Conservation (phyloP, 257 asterid species). For the Solanum bulbocastanum region DNA sequence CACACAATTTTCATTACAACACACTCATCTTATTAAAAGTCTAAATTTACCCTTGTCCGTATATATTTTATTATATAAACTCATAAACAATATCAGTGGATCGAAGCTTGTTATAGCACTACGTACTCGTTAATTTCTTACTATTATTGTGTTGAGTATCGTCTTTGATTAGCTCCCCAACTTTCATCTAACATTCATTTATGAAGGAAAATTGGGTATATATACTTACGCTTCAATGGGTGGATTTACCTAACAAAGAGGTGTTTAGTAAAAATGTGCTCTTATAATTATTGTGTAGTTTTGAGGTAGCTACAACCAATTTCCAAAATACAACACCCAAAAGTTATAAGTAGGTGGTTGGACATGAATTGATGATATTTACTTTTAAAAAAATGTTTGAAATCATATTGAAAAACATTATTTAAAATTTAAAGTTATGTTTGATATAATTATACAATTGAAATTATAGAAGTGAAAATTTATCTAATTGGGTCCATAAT, state of each 20-base stretch:
- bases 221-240: background rate
- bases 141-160: background rate
- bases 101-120: background rate
- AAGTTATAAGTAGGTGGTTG: background rate
- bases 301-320: background rate
- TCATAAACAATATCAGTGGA: too few relatives aligned
- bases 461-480: background rate
- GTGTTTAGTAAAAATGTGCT: background rate
- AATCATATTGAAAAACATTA: too few relatives aligned
- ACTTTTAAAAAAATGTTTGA: background rate
- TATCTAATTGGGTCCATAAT: background rate
- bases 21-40: background rate
- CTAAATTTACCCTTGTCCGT: rapidly evolving
- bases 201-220: background rate
- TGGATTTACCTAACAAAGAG: background rate
- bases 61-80: too few relatives aligned
- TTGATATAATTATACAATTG: background rate
- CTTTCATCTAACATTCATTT: background rate
- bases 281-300: background rate
- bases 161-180: background rate
- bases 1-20: too few relatives aligned
- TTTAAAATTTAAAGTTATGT: background rate
- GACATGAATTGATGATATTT: background rate
- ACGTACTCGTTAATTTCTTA: background rate
- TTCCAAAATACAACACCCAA: background rate